Evolutionary conservation across 768 basidiomycete genomes (phyloP), one percentile per base, ranked within the genome.

Genomic region (Cystofilobasidium bisporidii): DNA sequence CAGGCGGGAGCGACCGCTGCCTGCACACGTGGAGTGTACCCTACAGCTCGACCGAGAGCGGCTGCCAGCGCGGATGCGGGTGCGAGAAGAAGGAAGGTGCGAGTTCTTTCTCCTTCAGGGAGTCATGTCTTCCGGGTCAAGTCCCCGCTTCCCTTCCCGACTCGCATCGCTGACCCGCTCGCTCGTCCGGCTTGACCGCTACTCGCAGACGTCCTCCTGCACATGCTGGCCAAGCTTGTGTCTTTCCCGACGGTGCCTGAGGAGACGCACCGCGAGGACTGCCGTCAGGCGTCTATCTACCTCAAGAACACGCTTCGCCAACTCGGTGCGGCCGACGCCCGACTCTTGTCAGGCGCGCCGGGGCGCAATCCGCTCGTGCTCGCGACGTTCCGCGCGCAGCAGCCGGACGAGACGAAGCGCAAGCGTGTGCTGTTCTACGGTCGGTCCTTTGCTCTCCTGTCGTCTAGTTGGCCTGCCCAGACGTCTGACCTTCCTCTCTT

Each of bases 201-300:
- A 65, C 67, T 36, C 22, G 12, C 65, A 62, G 64, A 71, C 32
- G 30, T 64, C 47, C 58, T 69, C 48, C 26, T 73, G 56, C 45
- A 71, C 58, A 66, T 71, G 0, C 69, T 76, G 10, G 59, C 70
- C 53, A 73, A 88, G 73, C 90, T 99, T 70, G 81, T 96, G 9
- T 85, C 90, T 0, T 88, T 92, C 48, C 89, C 86, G 1, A 94
- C 91, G 55, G 83, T 99, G 60, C 91, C 89, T 73, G 81, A 81
- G 65, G 81, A 83, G 0, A 74, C 78, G 1, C 84, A 88, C 74
- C 81, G 84, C 1, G 79, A 81, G 64, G 87, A 93, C 57, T 99
- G 96, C 75, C 83, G 91, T 62, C 94, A 98, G 74, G 89, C 91
- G 1, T 92, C 91, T 8, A 86, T 93, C 53, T 92, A 91, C 86